phyloP scores from a whole-genome alignment of 164 flowering plant species.

The Taxillus chinensis region DNA sequence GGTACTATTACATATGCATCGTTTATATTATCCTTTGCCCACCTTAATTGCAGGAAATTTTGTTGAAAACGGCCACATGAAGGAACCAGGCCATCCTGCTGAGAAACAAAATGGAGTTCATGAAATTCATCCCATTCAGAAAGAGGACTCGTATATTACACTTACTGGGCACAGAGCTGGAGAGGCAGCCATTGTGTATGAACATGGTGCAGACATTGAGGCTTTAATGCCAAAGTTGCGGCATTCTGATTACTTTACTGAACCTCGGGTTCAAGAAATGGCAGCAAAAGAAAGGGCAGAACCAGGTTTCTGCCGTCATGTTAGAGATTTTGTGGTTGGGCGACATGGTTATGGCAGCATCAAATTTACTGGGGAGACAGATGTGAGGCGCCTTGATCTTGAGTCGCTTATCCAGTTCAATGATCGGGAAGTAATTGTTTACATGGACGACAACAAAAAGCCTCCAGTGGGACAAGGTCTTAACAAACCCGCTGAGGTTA shows the following conservation, averaged over 20 bases:
- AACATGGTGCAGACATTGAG: constrained; percentile 89
- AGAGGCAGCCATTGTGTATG: constrained; percentile 83
- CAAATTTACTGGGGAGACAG: constrained; percentile 84
- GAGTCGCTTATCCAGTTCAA: constrained; percentile 79
- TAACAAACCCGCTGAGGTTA: constrained; percentile 92
- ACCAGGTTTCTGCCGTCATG: constrained; percentile 70
- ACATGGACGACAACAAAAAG: constrained; percentile 84
- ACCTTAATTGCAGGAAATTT: constrained; percentile 23
- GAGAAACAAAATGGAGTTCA: constrained; percentile 52
- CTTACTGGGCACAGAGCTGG: constrained; percentile 74
- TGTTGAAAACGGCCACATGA: constrained; percentile 31
- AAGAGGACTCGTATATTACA: constrained; percentile 50
- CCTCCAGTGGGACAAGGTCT: constrained; percentile 96
- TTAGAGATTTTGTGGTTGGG: constrained; percentile 80
- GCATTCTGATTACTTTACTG: constrained; percentile 76
- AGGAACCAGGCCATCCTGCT: constrained; percentile 21
- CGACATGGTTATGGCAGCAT: constrained; percentile 75
- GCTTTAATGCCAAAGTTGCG: constrained; percentile 85
- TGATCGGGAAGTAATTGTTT: constrained; percentile 82
- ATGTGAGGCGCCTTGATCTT: constrained; percentile 77
- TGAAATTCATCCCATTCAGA: constrained; percentile 29
- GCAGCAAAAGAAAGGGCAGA: constrained; percentile 89
- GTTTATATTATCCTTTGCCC: background rate
- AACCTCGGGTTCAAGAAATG: constrained; percentile 81
- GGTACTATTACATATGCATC: background rate